Conservation (phyloP, 768 basidiomycete species). For the Tricholoma sp. region DNA sequence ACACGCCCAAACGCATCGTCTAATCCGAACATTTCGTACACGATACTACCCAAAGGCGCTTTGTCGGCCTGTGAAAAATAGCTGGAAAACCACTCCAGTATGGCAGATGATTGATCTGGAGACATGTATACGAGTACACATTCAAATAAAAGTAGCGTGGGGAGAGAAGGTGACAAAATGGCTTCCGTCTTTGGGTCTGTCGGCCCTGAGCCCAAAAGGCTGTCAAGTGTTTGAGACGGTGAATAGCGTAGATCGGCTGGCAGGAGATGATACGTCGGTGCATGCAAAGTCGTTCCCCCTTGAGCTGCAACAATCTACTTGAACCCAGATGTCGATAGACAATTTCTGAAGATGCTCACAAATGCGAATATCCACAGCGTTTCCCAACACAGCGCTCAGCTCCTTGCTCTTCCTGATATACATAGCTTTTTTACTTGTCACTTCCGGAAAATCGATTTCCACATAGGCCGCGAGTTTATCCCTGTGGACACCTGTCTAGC, state of each 20-base stretch:
- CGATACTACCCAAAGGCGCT: slow-evolving; percentile 47
- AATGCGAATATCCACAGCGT: slow-evolving; percentile 33
- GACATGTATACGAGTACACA: slow-evolving; percentile 90
- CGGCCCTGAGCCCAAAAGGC: slow-evolving; percentile 24
- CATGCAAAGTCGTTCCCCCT: slow-evolving; percentile 57
- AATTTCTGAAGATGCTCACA: slow-evolving; percentile 25
- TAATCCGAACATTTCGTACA: slow-evolving; percentile 94
- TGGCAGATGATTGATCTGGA: slow-evolving; percentile 46
- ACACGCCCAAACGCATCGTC: slow-evolving; percentile 88
- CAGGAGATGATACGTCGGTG: slow-evolving; percentile 62
- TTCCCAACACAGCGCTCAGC: slow-evolving; percentile 46
- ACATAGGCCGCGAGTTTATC: slow-evolving; percentile 58
- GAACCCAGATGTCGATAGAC: slow-evolving; percentile 2
- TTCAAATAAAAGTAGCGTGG: slow-evolving; percentile 87
- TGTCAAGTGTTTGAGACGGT: slow-evolving; percentile 43
- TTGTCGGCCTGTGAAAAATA: slow-evolving; percentile 32
- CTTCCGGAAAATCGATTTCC: slow-evolving; percentile 89
- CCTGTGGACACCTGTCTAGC: slow-evolving; percentile 53
- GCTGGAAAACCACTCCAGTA: slow-evolving; percentile 73
- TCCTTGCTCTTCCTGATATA: slow-evolving; percentile 65
- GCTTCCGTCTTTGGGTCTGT: slow-evolving; percentile 12
- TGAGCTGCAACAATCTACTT: slow-evolving; percentile 33
- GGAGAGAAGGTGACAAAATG: slow-evolving; percentile 55
- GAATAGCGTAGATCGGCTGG: slow-evolving; percentile 71
- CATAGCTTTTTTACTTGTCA: slow-evolving; percentile 81